Conservation (phyloP, 148 eudicot species). For the Nepenthes gracilis region DNA sequence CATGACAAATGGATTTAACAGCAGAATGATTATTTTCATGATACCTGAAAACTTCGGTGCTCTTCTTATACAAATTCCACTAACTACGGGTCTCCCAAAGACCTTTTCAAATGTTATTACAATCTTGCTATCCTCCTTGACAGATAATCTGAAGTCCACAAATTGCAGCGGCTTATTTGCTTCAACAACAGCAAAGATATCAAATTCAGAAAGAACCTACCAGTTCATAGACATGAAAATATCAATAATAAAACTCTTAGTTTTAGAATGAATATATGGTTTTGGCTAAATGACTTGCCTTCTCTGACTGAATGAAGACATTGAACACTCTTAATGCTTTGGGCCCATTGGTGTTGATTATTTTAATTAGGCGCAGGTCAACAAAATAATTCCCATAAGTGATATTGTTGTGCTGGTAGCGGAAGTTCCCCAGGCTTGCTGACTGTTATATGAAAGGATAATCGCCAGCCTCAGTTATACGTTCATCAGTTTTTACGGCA, state of each 20-base stretch:
- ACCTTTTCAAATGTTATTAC: constrained; percentile 68
- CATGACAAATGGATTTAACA: background rate
- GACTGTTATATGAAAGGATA: constrained; percentile 63
- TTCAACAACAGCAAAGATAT: constrained; percentile 81
- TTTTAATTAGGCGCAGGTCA: constrained; percentile 86
- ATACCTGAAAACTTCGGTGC: constrained; percentile 55
- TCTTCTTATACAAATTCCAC: constrained; percentile 81
- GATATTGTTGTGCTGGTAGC: constrained; percentile 44
- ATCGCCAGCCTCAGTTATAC: constrained; percentile 60
- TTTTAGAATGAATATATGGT: background rate
- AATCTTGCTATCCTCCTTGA: constrained; percentile 48
- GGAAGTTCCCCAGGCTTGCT: constrained; percentile 62
- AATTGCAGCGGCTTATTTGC: constrained; percentile 83
- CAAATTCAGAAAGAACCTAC: constrained; percentile 81
- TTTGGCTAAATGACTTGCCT: constrained; percentile 45
- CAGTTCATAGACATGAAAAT: constrained; percentile 7
- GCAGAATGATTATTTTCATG: background rate
- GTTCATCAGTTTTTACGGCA: constrained; percentile 47
- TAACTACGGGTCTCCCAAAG: constrained; percentile 57
- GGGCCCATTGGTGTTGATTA: constrained; percentile 65
- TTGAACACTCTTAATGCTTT: constrained; percentile 81
- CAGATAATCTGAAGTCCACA: constrained; percentile 51
- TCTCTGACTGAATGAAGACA: constrained; percentile 75
- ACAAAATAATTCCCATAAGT: constrained; percentile 63
- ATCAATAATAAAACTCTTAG: background rate